These are phyloP conservation scores for Ophiostoma piceae DNA, from an alignment of 2,329 filamentous ascomycete genomes.

Conservation along the genomic window DNA sequence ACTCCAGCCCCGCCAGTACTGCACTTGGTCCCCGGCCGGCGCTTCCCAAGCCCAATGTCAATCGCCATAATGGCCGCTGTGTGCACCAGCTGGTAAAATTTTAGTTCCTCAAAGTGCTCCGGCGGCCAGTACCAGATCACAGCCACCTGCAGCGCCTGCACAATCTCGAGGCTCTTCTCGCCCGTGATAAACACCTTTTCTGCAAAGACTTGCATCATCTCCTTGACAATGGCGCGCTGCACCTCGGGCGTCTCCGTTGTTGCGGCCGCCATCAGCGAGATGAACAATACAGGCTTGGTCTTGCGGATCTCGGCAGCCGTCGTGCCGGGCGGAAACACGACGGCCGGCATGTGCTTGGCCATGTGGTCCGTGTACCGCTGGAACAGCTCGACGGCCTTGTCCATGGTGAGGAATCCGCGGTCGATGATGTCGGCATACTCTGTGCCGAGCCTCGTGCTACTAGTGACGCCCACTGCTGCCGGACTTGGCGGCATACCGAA, in stretches of 20 bases:
- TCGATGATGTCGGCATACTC: constrained; percentile 47
- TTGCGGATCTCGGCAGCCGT: constrained; percentile 53
- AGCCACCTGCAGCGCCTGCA: constrained; percentile 70
- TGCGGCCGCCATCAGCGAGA: constrained; percentile 64
- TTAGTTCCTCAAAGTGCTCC: constrained; percentile 76
- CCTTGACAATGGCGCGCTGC: constrained; percentile 59
- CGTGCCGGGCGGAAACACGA: constrained; percentile 53
- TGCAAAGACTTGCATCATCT: constrained; percentile 67
- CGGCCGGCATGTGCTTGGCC: constrained; percentile 56
- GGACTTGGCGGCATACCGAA: constrained; percentile 5
- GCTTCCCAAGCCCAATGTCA: constrained; percentile 66
- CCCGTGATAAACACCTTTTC: constrained; percentile 69
- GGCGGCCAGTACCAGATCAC: constrained; percentile 85
- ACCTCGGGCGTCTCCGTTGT: constrained; percentile 51
- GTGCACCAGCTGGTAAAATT: constrained; percentile 84
- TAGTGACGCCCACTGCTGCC: constrained; percentile 18
- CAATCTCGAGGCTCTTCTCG: constrained; percentile 75
- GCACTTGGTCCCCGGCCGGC: constrained; percentile 27
- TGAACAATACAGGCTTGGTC: constrained; percentile 60
- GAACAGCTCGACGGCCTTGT: constrained; percentile 52
- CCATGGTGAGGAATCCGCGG: constrained; percentile 53
- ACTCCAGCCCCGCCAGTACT: background rate
- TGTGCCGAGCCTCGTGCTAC: constrained; percentile 4
- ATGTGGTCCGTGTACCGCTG: constrained; percentile 55
- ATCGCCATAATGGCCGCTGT: constrained; percentile 76